Evolutionary conservation across 2,329 filamentous ascomycete genomes (phyloP), one percentile per base, ranked within the genome.

Genomic region (Alternaria hordeiaustralica): DNA sequence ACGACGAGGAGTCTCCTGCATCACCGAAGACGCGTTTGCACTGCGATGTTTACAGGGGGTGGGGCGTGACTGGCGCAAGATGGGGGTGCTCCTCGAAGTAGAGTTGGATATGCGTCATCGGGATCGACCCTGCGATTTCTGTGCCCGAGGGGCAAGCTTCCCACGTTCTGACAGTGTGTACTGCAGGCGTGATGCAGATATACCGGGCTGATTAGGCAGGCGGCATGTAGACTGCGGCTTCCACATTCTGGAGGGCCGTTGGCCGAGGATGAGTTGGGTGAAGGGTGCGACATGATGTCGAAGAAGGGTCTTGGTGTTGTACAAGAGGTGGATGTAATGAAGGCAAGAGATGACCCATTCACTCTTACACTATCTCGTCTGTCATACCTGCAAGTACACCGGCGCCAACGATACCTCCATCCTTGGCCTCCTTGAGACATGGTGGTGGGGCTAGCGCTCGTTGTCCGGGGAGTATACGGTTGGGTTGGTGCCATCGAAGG

Each of bases 1-100:
- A 97, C 92, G 1, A 83, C 85, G 2, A 83, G 84, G 61, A 36
- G 33, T 36, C n/a, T n/a, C n/a, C n/a, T n/a, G n/a, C n/a, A n/a
- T n/a, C n/a, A n/a, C n/a, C n/a, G n/a, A n/a, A n/a, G n/a, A n/a
- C n/a, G n/a, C n/a, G n/a, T n/a, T n/a, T n/a, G n/a, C n/a, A n/a
- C n/a, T n/a, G n/a, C 33, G 33, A 36, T 36, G 33, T 36, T n/a
- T 3, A 36, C 33, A 36, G 33, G 15, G 33, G 33, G 33, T 36
- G 15, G 33, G 7, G 7, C 33, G 7, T 36, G 33, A 10, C 2
- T 36, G 33, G 5, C 33, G n/a, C n/a, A n/a, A n/a, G n/a, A n/a
- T n/a, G n/a, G n/a, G n/a, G n/a, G n/a, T 36, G 33, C 33, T 36
- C 33, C 15, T 9, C 33, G 33, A 36, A 36, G 15, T 36, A 36